A percentile compares a stretch with the other conserved stretches of the same genome.
Evolutionary conservation across 345 rosid genomes (phyloP).

Genomic region (Linum usitatissimum): DNA sequence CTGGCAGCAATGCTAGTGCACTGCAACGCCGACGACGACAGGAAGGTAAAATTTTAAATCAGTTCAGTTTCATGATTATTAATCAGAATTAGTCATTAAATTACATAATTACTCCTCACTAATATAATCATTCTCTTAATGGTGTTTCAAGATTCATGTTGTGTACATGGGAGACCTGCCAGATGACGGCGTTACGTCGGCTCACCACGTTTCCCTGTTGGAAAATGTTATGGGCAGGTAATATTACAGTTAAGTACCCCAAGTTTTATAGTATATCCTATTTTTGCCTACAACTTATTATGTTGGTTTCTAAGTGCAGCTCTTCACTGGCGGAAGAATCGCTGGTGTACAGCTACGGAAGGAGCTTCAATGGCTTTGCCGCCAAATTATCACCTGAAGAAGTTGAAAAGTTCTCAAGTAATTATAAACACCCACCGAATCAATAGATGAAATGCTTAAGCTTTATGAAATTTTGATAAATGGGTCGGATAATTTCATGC

Average conservation of each 20-base stretch:
- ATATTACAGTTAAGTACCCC: neutral
- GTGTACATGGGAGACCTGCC: conserved; percentile 33
- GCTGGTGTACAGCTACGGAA: conserved; percentile 28
- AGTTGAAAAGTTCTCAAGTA: conserved; percentile 27
- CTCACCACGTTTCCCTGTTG: conserved; percentile 25
- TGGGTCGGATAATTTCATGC: neutral
- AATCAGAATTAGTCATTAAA: neutral
- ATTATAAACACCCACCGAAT: neutral
- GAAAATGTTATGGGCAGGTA: conserved; percentile 30
- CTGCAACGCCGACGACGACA: conserved; percentile 19
- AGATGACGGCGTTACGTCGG: conserved; percentile 2
- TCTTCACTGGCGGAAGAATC: conserved; percentile 19
- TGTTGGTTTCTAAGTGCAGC: conserved; percentile 14
- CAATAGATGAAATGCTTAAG: too few species aligned
- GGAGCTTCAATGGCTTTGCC: conserved; percentile 35
- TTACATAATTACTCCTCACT: neutral
- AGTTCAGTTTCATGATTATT: neutral
- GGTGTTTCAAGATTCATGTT: conserved; percentile 19
- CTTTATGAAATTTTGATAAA: too few species aligned
- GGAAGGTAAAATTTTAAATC: conserved; percentile 11
- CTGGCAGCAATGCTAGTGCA: conserved; percentile 16
- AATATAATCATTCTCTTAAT: too few species aligned
- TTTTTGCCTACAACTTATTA: neutral
- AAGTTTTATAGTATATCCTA: neutral
- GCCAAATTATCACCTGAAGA: conserved; percentile 32